Evolutionary conservation across 768 basidiomycete species (phyloP), one percentile per base, ranked within the genome.

Genomic region (Xanthoconium stramineum): DNA sequence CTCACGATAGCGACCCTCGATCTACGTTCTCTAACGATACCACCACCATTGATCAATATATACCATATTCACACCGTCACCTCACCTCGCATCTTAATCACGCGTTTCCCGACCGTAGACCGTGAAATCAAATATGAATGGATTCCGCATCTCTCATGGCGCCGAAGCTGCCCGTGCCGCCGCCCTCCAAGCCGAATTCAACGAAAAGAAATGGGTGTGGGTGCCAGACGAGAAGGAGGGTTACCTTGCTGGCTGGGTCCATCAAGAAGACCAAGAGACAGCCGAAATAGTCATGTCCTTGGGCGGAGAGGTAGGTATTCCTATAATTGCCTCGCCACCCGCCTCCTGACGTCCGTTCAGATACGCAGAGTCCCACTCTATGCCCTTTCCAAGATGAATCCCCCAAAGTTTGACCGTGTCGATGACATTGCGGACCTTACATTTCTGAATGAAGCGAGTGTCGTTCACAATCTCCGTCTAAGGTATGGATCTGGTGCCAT

Each of bases 131-230:
- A 52, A 53, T 36, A 85, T 85, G 83, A 78, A 78, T 60, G 74
- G 72, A 52, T 75, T 77, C 58, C 74, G 77, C 42, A 75, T 69
- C 47, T 80, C 83, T 40, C 80, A 79, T 56, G 80, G 75, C 58
- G 79, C 78, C 45, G 93, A 94, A 70, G 88, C 87, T 39, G 89
- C 93, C 9, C 79, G 87, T 52, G 87, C 85, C 17, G 92, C 93
- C 20, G 94, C 92, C 19, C 83, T 88, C n/a, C 91, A 94, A 69
- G 92, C 93, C 11, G 93, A 95, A 72, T 96, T 94, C 74, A 95
- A 94, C 70, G 93, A 94, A 80, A 97, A 95, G 87, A 91, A 88
- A 77, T 96, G 95, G 91, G 94, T 98, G 7, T 98, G 96, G 96
- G 89, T 95, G 28, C 93, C 94, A 3, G 95, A 98, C 72, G 83